A percentile compares a stretch with the other conserved stretches of the same genome.
These are phyloP conservation scores for Saccharomyces hybrid DNA, from an alignment of 1,139 yeast genomes.

Conservation along the genomic window DNA sequence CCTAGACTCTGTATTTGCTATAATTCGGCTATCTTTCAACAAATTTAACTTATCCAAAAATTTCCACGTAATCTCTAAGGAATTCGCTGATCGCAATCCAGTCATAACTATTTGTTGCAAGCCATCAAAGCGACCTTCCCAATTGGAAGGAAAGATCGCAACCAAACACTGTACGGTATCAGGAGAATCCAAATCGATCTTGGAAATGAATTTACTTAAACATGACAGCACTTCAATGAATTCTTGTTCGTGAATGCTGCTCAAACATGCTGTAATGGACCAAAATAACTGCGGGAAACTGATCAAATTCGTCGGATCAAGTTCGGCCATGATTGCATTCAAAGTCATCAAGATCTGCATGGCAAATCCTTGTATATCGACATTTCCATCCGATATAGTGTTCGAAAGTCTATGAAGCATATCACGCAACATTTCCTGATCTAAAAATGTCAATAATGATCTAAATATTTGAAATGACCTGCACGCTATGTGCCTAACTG, in stretches of 20 bases:
- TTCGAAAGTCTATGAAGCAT: slow-evolving; percentile 90
- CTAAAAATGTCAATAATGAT: slow-evolving; percentile 67
- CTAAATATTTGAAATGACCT: slow-evolving; percentile 90
- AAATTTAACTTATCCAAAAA: slow-evolving; percentile 65
- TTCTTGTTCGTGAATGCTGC: slow-evolving; percentile 87
- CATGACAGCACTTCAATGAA: slow-evolving; percentile 81
- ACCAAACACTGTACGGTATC: slow-evolving; percentile 79
- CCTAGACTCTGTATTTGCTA: slow-evolving; percentile 66
- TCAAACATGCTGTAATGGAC: slow-evolving; percentile 89
- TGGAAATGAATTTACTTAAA: slow-evolving; percentile 71
- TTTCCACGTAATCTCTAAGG: slow-evolving; percentile 71
- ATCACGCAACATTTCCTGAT: slow-evolving; percentile 83
- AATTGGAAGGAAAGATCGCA: slow-evolving; percentile 84
- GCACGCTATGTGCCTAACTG: slow-evolving; percentile 94
- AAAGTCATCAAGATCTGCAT: slow-evolving; percentile 96
- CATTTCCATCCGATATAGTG: slow-evolving; percentile 81
- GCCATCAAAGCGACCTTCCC: slow-evolving; percentile 94
- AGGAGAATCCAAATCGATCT: slow-evolving; percentile 77
- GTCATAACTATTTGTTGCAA: slow-evolving; percentile 68
- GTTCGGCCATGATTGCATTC: slow-evolving; percentile 82
- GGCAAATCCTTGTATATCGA: slow-evolving; percentile 92
- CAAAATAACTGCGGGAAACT: slow-evolving; percentile 92
- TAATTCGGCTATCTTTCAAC: slow-evolving; percentile 64
- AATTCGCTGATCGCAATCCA: slow-evolving; percentile 73
- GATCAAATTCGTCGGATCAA: slow-evolving; percentile 67